phyloP scores from a whole-genome alignment of 495 filamentous ascomycete genomes.

The Tuber brumale region DNA sequence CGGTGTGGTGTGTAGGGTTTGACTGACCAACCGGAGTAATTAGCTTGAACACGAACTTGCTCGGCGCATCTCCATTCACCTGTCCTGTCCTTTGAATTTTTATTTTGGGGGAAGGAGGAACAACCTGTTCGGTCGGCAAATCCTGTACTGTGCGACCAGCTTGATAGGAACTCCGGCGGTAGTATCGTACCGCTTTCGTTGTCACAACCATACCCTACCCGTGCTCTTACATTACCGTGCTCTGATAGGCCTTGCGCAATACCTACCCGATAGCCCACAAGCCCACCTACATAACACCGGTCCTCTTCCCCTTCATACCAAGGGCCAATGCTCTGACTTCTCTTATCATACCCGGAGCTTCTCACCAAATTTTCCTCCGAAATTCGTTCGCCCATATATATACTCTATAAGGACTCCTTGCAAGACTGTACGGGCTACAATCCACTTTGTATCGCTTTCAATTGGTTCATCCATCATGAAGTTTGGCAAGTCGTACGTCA shows the following conservation, averaged over 20 bases:
- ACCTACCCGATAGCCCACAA: neutral
- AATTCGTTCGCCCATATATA: neutral
- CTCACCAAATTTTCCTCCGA: neutral
- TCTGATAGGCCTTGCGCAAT: neutral
- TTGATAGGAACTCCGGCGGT: neutral
- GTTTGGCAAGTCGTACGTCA: conserved; percentile 36
- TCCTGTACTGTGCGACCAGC: neutral
- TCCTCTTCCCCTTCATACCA: conserved; percentile 1
- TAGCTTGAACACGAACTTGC: conserved; percentile 30
- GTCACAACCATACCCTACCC: neutral
- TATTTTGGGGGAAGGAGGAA: neutral
- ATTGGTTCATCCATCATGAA: conserved; percentile 24
- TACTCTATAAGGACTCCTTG: neutral
- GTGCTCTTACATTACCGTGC: neutral
- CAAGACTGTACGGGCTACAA: neutral
- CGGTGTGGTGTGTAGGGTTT: neutral
- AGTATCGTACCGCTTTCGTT: neutral
- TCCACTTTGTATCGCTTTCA: neutral
- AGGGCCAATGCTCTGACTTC: conserved; percentile 3
- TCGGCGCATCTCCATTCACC: conserved; percentile 15
- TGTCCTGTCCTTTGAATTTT: conserved; percentile 7
- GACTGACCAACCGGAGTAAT: conserved; percentile 32
- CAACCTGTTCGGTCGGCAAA: conserved; percentile 3
- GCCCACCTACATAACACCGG: neutral
- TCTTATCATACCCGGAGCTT: neutral